These are phyloP conservation scores for Cryphonectria nitschkei DNA, from an alignment of 2,329 filamentous ascomycete species.

Conservation along the genomic window DNA sequence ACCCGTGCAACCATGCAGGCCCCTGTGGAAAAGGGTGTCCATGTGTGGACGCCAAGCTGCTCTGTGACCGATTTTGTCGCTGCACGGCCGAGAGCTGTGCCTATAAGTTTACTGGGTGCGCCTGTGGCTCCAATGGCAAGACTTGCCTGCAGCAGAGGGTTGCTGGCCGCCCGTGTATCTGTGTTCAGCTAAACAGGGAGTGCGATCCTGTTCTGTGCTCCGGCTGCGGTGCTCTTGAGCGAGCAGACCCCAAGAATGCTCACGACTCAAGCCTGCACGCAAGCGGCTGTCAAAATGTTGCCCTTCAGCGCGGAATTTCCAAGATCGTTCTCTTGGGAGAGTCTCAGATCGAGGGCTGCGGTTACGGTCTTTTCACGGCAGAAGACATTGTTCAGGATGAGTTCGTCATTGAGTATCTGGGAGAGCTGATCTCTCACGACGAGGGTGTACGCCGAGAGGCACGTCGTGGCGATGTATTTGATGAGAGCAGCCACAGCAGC, in stretches of 20 bases:
- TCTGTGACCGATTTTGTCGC: constrained; percentile 75
- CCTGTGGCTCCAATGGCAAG: constrained; percentile 64
- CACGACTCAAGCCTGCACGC: constrained; percentile 60
- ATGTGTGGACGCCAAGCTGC: constrained; percentile 63
- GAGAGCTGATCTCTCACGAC: constrained; percentile 72
- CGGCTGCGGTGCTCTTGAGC: constrained; percentile 69
- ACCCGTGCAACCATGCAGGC: constrained; percentile 72
- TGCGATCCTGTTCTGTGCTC: constrained; percentile 79
- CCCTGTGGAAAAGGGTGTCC: constrained; percentile 65
- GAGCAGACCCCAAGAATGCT: constrained; percentile 70
- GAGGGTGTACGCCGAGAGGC: constrained; percentile 72
- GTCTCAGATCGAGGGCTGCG: constrained; percentile 69
- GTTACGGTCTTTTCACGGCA: constrained; percentile 75
- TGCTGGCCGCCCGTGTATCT: constrained; percentile 66
- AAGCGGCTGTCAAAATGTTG: constrained; percentile 71
- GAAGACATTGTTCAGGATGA: constrained; percentile 69
- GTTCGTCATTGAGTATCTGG: constrained; percentile 82
- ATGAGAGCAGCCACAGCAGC: constrained; percentile 66
- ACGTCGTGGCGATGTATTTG: constrained; percentile 61
- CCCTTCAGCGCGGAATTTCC: constrained; percentile 68
- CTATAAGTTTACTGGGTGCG: constrained; percentile 68
- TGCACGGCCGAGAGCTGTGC: constrained; percentile 63
- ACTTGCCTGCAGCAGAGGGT: constrained; percentile 60
- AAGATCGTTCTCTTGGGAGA: constrained; percentile 71
- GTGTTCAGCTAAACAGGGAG: constrained; percentile 73